phyloP scores from a whole-genome alignment of 495 filamentous ascomycete species.

The Podospora pseudocomata region DNA sequence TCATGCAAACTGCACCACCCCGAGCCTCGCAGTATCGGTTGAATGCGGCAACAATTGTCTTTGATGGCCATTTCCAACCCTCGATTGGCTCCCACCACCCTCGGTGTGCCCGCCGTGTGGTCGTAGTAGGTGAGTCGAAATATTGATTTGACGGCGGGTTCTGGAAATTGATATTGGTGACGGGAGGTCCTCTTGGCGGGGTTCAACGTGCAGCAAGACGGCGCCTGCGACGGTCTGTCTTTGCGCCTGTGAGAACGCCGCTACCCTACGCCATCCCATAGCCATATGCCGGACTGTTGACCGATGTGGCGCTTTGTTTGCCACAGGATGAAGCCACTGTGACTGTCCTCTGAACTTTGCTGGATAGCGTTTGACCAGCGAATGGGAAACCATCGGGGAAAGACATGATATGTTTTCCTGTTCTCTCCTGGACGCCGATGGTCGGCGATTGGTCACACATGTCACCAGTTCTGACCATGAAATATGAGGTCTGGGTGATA shows the following conservation, averaged over 20 bases:
- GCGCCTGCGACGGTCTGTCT: background rate
- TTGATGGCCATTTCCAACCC: background rate
- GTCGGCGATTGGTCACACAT: background rate
- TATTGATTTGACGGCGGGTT: background rate
- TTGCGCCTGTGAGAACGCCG: too few species aligned
- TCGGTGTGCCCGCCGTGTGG: background rate
- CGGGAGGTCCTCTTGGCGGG: background rate
- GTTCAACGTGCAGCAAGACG: background rate
- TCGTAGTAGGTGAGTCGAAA: background rate
- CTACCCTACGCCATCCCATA: background rate
- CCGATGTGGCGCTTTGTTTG: background rate
- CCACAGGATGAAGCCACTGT: background rate
- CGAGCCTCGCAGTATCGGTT: background rate
- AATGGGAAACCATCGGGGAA: background rate
- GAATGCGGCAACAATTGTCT: background rate
- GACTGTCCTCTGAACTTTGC: background rate
- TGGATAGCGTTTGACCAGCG: background rate
- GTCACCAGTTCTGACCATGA: background rate
- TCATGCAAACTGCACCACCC: background rate
- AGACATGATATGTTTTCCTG: background rate
- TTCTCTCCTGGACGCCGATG: background rate
- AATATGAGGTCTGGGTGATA: background rate
- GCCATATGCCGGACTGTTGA: background rate
- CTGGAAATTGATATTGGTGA: slow-evolving; percentile 1
- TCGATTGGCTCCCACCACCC: background rate